Evolutionary conservation across 2,329 filamentous ascomycete genomes (phyloP).

Genomic region (Helminthosporium solani): DNA sequence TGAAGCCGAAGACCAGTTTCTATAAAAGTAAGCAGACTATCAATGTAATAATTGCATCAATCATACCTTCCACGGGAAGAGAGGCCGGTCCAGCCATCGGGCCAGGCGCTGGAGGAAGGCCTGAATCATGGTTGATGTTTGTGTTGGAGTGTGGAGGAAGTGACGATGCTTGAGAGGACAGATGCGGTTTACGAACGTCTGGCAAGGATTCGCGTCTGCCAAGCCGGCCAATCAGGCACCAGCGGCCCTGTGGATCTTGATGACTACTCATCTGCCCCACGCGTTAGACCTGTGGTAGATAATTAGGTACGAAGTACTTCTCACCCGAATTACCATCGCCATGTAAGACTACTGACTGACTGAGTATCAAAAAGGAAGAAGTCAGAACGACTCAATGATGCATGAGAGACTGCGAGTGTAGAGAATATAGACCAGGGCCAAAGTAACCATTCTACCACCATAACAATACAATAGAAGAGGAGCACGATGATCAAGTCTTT

Average conservation of each 20-base stretch:
- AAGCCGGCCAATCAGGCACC: not conserved
- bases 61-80: slow-evolving; percentile 83
- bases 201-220: not conserved
- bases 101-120: slow-evolving; percentile 62
- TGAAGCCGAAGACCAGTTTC: slow-evolving; percentile 91
- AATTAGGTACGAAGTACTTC: too few species aligned
- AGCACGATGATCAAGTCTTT: slow-evolving; percentile 11
- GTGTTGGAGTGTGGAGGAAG: slow-evolving; percentile 6
- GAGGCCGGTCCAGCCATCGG: slow-evolving; percentile 81
- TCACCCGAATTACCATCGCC: too few species aligned
- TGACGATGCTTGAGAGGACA: slow-evolving; percentile 13
- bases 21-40: not conserved
- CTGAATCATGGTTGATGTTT: slow-evolving; percentile 37
- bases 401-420: too few species aligned
- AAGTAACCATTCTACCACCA: too few species aligned
- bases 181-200: not conserved
- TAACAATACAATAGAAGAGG: not conserved
- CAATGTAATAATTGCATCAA: not conserved
- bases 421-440: too few species aligned
- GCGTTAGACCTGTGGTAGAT: too few species aligned
- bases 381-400: too few species aligned
- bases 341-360: too few species aligned
- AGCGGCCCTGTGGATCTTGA: too few species aligned
- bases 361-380: too few species aligned
- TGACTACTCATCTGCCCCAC: too few species aligned